These are phyloP conservation scores for Triadica sebifera DNA, from an alignment of 345 rosid species.

Conservation along the genomic window DNA sequence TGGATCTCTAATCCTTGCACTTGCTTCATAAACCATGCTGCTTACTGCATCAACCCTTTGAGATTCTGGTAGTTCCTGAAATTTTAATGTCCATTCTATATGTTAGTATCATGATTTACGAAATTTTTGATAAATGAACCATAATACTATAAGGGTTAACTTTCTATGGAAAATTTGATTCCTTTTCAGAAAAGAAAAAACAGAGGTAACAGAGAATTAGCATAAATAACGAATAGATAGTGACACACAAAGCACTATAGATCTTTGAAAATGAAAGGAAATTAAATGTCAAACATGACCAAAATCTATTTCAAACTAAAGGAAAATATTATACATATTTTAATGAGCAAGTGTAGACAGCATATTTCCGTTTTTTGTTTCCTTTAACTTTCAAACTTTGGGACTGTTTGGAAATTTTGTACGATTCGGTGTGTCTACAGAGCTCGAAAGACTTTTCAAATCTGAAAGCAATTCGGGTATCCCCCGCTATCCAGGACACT, in stretches of 20 bases:
- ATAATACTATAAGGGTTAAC: not conserved
- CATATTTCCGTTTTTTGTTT: not conserved
- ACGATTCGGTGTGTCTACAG: not conserved
- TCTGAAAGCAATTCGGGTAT: not conserved
- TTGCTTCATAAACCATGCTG: slow-evolving; percentile 95
- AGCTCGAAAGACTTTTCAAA: not conserved
- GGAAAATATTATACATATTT: not conserved
- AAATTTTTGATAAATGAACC: too few relatives aligned
- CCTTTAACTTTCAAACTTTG: slow-evolving; percentile 7
- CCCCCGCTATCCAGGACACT: slow-evolving; percentile 11
- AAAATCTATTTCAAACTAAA: not conserved
- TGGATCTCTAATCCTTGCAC: slow-evolving; percentile 84
- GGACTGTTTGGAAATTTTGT: slow-evolving; percentile 4
- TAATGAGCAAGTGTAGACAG: not conserved
- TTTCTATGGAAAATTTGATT: too few relatives aligned
- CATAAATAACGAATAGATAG: not conserved
- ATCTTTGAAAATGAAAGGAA: not conserved
- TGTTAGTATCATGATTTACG: not conserved
- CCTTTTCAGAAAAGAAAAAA: too few relatives aligned
- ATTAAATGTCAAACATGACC: not conserved
- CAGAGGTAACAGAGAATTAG: not conserved
- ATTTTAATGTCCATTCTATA: not conserved
- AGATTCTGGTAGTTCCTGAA: slow-evolving; percentile 80
- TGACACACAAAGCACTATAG: not conserved
- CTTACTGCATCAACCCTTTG: slow-evolving; percentile 90